These are phyloP conservation scores for Dryas integrifolia DNA, from an alignment of 331 rosid species.

Conservation along the genomic window DNA sequence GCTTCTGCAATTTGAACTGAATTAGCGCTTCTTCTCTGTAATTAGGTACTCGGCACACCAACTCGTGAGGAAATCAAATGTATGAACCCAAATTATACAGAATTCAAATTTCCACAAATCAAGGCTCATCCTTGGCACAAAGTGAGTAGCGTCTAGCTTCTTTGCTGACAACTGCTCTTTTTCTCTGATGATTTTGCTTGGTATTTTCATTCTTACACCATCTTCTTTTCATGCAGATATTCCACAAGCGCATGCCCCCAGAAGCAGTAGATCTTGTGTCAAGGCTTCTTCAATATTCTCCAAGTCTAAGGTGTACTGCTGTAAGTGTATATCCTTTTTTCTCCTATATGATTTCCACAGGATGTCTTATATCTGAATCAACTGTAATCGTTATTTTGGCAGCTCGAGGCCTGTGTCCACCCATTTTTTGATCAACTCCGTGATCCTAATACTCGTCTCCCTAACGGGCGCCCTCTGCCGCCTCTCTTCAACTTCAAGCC, in stretches of 20 bases:
- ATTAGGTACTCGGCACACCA: constrained; percentile 64
- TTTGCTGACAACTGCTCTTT: not conserved
- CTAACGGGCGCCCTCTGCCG: constrained; percentile 61
- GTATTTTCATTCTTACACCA: not conserved
- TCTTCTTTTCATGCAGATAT: constrained; percentile 37
- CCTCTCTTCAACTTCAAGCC: constrained; percentile 69
- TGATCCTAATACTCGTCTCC: constrained; percentile 54
- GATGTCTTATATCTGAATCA: not conserved
- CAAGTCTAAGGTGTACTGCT: constrained; percentile 57
- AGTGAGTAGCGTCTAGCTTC: constrained; percentile 34
- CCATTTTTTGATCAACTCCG: constrained; percentile 70
- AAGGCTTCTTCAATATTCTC: constrained; percentile 69
- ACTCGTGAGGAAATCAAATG: constrained; percentile 72
- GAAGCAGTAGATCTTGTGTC: constrained; percentile 69
- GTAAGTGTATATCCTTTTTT: constrained; percentile 36
- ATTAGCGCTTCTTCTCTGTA: not conserved
- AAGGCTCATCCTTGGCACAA: constrained; percentile 66
- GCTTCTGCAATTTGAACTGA: not conserved
- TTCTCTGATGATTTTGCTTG: not conserved
- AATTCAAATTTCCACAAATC: constrained; percentile 64
- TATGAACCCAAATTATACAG: constrained; percentile 69
- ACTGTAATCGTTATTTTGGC: constrained; percentile 5
- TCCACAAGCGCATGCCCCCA: constrained; percentile 68
- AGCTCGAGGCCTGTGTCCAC: constrained; percentile 60
- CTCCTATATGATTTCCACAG: not conserved